phyloP scores from a whole-genome alignment of 2,329 filamentous ascomycete genomes.

The Bertia moriformis region DNA sequence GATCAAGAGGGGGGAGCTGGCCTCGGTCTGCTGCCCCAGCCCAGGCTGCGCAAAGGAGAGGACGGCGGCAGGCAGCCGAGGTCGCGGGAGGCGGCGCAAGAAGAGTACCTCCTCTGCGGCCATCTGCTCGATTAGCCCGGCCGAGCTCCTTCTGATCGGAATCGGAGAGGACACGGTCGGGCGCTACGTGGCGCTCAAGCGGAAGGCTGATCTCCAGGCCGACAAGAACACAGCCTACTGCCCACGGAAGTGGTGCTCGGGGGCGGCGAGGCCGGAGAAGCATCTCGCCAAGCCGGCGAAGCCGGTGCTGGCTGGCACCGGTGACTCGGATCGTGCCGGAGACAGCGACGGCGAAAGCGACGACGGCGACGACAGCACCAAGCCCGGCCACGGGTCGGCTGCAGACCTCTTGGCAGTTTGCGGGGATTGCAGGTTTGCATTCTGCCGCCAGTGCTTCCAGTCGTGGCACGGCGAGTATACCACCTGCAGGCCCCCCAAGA shows the following conservation, averaged over 20 bases:
- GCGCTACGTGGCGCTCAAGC: conserved; percentile 46
- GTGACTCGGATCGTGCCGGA: too few relatives aligned
- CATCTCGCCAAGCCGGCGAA: conserved; percentile 41
- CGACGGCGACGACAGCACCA: conserved; percentile 6
- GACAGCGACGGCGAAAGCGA: conserved; percentile 20
- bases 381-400: conserved; percentile 6
- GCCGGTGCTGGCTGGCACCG: conserved; percentile 37
- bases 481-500: conserved; percentile 52
- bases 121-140: conserved; percentile 67
- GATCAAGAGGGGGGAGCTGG: conserved; percentile 72
- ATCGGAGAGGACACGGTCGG: conserved; percentile 29
- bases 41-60: conserved; percentile 63
- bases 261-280: conserved; percentile 39
- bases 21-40: conserved; percentile 64
- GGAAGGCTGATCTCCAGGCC: conserved; percentile 49
- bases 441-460: conserved; percentile 55
- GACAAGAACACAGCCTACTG: conserved; percentile 50
- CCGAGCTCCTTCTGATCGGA: conserved; percentile 44
- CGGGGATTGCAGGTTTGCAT: conserved; percentile 77
- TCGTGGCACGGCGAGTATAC: conserved; percentile 87
- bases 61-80: conserved; percentile 12
- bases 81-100: conserved; percentile 39
- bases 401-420: conserved; percentile 66
- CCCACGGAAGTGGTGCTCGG: conserved; percentile 40
- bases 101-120: conserved; percentile 51